Percentiles rank a stretch among this genome's conserved stretches.
These are phyloP conservation scores for Penicillium sp. DNA, from an alignment of 2,329 filamentous ascomycete species.

Conservation along the genomic window DNA sequence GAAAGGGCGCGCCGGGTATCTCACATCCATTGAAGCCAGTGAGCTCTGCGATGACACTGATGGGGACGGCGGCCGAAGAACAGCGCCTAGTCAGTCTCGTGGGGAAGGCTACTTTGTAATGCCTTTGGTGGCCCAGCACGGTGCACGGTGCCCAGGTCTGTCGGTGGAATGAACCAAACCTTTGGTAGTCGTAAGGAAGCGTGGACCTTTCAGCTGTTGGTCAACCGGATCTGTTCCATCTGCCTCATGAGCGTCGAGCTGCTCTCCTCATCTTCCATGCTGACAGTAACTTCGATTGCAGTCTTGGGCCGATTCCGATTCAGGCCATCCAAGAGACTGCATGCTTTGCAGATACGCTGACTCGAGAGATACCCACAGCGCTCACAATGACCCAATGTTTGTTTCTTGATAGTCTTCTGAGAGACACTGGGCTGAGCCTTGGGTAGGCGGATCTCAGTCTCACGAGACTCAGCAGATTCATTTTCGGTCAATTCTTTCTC, in stretches of 20 bases:
- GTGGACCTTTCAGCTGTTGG: conserved; percentile 31
- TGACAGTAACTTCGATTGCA: conserved; percentile 45
- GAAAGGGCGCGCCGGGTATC: neutral
- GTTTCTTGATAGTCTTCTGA: conserved; percentile 59
- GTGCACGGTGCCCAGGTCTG: neutral
- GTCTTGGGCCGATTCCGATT: conserved; percentile 69
- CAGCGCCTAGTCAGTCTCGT: neutral
- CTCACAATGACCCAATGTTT: conserved; percentile 72
- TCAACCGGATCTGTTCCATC: conserved; percentile 51
- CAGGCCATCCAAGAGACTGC: conserved; percentile 81
- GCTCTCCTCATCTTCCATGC: conserved; percentile 52
- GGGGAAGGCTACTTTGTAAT: neutral
- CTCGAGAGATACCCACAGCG: conserved; percentile 95
- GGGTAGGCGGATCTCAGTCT: conserved; percentile 64
- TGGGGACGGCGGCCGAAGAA: neutral
- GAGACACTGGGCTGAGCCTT: conserved; percentile 26
- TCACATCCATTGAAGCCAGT: neutral
- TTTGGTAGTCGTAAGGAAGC: neutral
- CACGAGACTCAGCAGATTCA: conserved; percentile 61
- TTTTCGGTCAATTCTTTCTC: conserved; percentile 70
- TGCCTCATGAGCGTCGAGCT: conserved; percentile 54
- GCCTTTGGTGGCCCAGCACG: neutral
- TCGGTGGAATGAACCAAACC: too few relatives aligned
- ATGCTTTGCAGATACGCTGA: conserved; percentile 91
- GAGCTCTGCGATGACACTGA: neutral